Conservation (phyloP, 2,329 filamentous ascomycete genomes). For the Botrytis medusae region DNA sequence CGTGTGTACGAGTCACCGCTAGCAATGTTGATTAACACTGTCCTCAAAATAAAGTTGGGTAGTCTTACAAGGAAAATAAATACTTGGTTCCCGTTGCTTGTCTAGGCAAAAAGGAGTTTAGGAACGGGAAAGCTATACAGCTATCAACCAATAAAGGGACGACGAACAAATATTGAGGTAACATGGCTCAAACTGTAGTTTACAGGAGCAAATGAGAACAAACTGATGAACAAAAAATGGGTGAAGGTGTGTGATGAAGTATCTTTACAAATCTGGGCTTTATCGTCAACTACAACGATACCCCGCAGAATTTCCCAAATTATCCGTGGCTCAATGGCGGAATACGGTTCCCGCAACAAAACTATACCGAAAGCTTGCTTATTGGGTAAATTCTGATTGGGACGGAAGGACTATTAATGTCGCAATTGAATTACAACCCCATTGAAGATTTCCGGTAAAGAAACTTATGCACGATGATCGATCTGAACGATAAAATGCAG, state of each 20-base stretch:
- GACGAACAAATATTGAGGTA: background rate
- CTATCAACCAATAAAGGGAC: background rate
- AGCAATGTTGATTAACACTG: background rate
- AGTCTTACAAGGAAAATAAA: constrained; percentile 4
- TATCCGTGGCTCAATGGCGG: background rate
- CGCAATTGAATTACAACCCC: background rate
- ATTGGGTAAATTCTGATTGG: constrained; percentile 13
- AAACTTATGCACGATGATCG: background rate
- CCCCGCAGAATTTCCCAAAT: background rate
- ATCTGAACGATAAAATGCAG: background rate
- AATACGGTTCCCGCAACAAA: constrained; percentile 1
- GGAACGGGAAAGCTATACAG: background rate
- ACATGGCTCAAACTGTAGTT: background rate
- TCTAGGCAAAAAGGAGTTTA: background rate
- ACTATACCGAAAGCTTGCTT: background rate
- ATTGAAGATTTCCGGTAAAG: background rate
- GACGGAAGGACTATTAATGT: background rate
- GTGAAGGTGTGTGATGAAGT: background rate
- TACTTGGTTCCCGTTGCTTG: background rate
- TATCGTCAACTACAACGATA: background rate
- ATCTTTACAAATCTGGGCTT: background rate
- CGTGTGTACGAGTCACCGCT: constrained; percentile 14
- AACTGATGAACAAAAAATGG: too few species aligned
- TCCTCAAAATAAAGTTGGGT: background rate
- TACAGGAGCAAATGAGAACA: background rate